A percentile compares a stretch with the other conserved stretches of the same genome.
These are phyloP conservation scores for Penicillium pulvis DNA, from an alignment of 495 filamentous ascomycete species.

Conservation along the genomic window DNA sequence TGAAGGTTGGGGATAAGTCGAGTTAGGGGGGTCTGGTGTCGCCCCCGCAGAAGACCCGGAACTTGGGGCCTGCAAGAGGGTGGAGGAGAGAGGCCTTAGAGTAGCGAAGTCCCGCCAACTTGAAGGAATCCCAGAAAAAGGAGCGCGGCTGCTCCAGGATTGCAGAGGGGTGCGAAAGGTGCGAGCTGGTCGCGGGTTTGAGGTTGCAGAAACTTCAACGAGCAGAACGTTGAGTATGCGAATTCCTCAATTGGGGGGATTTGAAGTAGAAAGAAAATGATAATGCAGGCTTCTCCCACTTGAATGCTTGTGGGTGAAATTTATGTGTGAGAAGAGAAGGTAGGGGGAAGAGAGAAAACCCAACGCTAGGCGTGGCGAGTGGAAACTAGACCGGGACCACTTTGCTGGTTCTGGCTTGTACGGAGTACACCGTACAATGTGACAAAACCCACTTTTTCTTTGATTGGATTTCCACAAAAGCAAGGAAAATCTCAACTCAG, in stretches of 20 bases:
- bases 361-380: conserved; percentile 6
- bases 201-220: conserved; percentile 15
- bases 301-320: not conserved
- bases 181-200: conserved; percentile 14
- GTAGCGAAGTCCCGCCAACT: conserved; percentile 93
- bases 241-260: conserved; percentile 11
- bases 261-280: conserved; percentile 4
- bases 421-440: not conserved
- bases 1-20: conserved; percentile 39
- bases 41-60: conserved; percentile 92
- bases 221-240: conserved; percentile 2
- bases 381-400: conserved; percentile 6
- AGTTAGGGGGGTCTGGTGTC: conserved; percentile 98
- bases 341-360: not conserved
- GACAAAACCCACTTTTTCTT: not conserved
- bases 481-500: not conserved
- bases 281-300: not conserved
- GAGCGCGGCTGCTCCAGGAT: conserved; percentile 44
- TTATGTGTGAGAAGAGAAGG: not conserved
- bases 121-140: conserved; percentile 62
- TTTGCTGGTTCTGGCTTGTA: not conserved
- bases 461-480: too few species aligned
- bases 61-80: conserved; percentile 89
- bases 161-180: conserved; percentile 15
- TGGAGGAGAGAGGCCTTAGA: conserved; percentile 78